These are phyloP conservation scores for Hypoxylon sp. DNA, from an alignment of 2,329 filamentous ascomycete species.

Conservation along the genomic window DNA sequence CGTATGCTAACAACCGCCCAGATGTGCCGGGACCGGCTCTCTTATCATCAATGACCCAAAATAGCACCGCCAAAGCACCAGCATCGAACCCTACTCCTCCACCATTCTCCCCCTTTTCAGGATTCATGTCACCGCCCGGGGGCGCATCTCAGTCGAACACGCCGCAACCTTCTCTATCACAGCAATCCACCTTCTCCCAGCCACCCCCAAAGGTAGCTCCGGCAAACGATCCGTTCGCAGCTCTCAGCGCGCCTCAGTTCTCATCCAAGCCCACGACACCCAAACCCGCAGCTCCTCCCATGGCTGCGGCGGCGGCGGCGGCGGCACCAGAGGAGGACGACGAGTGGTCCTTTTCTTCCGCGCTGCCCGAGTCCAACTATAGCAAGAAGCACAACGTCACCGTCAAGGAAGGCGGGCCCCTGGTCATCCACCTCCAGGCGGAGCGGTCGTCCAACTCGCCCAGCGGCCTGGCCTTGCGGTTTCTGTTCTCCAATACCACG, in stretches of 20 bases:
- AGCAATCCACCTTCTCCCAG: slow-evolving; percentile 56
- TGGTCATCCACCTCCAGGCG: slow-evolving; percentile 78
- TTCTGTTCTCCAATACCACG: slow-evolving; percentile 85
- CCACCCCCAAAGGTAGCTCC: slow-evolving; percentile 49
- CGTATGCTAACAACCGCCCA: slow-evolving; percentile 47
- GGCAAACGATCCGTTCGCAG: slow-evolving; percentile 61
- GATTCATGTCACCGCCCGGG: slow-evolving; percentile 60
- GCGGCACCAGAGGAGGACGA: slow-evolving; percentile 69
- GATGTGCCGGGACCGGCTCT: slow-evolving; percentile 71
- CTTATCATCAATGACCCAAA: slow-evolving; percentile 69
- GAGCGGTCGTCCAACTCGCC: slow-evolving; percentile 61
- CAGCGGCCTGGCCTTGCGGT: slow-evolving; percentile 72
- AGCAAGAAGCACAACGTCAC: slow-evolving; percentile 69
- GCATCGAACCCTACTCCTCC: slow-evolving; percentile 52
- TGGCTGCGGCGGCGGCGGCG: too few relatives aligned
- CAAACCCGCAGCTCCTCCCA: slow-evolving; percentile 41
- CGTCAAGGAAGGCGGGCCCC: slow-evolving; percentile 69
- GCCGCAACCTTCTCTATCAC: slow-evolving; percentile 58
- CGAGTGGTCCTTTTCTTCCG: slow-evolving; percentile 93
- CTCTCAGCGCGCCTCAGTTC: slow-evolving; percentile 54
- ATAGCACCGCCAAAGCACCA: slow-evolving; percentile 63
- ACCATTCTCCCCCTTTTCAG: slow-evolving; percentile 62
- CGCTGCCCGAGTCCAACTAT: slow-evolving; percentile 70
- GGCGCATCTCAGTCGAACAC: slow-evolving; percentile 61
- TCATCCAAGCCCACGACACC: slow-evolving; percentile 49